Conservation (phyloP, 306 rosid species). For the Herpetospermum pedunculosum region DNA sequence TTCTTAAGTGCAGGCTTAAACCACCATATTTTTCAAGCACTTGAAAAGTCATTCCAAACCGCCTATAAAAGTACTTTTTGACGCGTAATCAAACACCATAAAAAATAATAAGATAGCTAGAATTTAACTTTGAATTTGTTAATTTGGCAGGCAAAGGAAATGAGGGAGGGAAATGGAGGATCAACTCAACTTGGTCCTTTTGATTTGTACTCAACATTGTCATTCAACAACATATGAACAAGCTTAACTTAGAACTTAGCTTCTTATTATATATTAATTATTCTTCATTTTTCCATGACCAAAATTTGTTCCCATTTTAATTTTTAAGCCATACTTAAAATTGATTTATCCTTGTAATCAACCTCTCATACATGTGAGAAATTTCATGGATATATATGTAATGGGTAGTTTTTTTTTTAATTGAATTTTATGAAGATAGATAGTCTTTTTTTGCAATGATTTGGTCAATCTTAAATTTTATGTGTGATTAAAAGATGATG, state of each 20-base stretch:
- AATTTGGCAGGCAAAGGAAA: slow-evolving; percentile 37
- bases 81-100: not conserved
- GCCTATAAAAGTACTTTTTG: too few species aligned
- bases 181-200: slow-evolving; percentile 63
- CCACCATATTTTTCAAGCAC: too few species aligned
- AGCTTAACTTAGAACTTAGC: not conserved
- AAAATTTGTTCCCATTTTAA: slow-evolving; percentile 3
- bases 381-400: not conserved
- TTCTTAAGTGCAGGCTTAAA: too few species aligned
- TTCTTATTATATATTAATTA: not conserved
- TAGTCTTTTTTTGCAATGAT: not conserved
- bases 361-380: not conserved
- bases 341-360: slow-evolving; percentile 1
- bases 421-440: not conserved
- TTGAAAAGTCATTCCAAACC: too few species aligned
- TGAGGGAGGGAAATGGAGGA: slow-evolving; percentile 56
- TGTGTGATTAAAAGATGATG: not conserved
- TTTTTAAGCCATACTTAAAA: not conserved
- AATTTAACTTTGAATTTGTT: not conserved
- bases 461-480: not conserved
- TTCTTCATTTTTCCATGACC: not conserved
- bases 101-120: too few species aligned
- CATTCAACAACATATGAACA: slow-evolving; percentile 20
- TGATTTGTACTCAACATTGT: slow-evolving; percentile 40
- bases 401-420: not conserved